phyloP scores from a whole-genome alignment of 441 rosid genomes.

The Breynia disticha region DNA sequence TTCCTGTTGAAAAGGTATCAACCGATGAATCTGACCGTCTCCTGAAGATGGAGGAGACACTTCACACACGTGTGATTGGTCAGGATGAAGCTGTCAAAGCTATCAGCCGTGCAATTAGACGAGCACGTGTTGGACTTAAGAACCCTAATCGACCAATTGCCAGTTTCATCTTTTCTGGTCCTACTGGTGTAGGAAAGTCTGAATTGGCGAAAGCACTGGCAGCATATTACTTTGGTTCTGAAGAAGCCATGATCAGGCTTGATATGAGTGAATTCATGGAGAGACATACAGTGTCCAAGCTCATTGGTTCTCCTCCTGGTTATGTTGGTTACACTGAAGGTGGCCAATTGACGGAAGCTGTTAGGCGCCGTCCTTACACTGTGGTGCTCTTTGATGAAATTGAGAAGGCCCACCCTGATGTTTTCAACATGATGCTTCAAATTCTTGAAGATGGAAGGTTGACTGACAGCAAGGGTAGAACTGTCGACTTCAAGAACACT shows the following conservation, averaged over 20 bases:
- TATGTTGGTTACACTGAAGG: slow-evolving; percentile 98
- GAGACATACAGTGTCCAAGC: slow-evolving; percentile 90
- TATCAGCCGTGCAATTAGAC: slow-evolving; percentile 88
- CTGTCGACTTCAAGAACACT: slow-evolving; percentile 94
- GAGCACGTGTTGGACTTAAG: slow-evolving; percentile 98
- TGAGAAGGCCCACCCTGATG: slow-evolving; percentile 97
- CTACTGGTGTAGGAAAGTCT: slow-evolving; percentile 98
- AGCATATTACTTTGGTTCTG: slow-evolving; percentile 90
- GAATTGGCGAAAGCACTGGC: slow-evolving; percentile 95
- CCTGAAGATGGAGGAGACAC: slow-evolving; percentile 91
- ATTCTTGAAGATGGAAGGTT: slow-evolving; percentile 95
- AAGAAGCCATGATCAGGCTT: slow-evolving; percentile 92
- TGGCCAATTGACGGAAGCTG: slow-evolving; percentile 95
- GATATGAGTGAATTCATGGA: slow-evolving; percentile 99
- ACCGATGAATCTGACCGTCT: slow-evolving; percentile 92
- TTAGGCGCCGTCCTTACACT: slow-evolving; percentile 87
- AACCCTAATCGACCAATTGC: slow-evolving; percentile 95
- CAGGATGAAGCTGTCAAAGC: slow-evolving; percentile 98
- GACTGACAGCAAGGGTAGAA: slow-evolving; percentile 97
- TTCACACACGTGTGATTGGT: slow-evolving; percentile 84
- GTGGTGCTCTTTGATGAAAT: slow-evolving; percentile 92
- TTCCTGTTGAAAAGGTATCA: slow-evolving; percentile 96
- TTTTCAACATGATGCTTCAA: slow-evolving; percentile 99
- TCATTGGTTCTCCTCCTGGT: slow-evolving; percentile 97
- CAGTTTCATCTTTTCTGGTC: slow-evolving; percentile 98